Conservation (phyloP, 352 stramenopile genomes). For the Phytopythium chamaehyphon region DNA sequence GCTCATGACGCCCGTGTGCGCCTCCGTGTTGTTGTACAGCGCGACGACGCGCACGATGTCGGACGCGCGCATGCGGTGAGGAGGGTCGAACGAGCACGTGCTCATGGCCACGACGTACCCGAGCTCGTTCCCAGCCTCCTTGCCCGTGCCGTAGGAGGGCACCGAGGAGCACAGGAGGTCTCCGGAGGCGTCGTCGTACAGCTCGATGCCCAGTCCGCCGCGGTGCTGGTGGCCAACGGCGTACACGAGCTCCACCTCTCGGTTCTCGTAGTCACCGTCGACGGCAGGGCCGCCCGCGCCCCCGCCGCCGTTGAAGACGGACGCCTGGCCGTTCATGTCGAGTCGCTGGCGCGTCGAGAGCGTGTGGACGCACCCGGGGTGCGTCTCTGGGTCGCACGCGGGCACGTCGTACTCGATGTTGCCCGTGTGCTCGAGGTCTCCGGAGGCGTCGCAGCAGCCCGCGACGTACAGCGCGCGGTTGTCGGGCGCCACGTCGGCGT, state of each 20-base stretch:
- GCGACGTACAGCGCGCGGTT: constrained; percentile 65
- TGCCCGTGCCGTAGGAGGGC: constrained; percentile 56
- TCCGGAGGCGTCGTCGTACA: constrained; percentile 67
- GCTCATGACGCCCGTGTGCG: constrained; percentile 76
- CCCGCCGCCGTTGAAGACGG: constrained; percentile 9
- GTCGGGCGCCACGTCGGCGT: constrained; percentile 45
- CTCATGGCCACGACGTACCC: constrained; percentile 72
- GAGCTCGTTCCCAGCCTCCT: constrained; percentile 57
- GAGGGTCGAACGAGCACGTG: constrained; percentile 72
- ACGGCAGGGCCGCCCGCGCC: neutral
- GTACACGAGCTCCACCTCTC: constrained; percentile 78
- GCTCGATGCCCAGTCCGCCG: constrained; percentile 59
- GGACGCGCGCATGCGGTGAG: constrained; percentile 59
- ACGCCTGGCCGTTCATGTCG: constrained; percentile 27
- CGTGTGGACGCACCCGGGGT: constrained; percentile 76
- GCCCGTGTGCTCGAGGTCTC: constrained; percentile 49
- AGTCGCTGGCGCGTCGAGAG: constrained; percentile 63
- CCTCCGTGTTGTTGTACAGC: constrained; percentile 77
- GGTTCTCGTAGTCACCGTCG: constrained; percentile 8
- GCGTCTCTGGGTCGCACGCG: constrained; percentile 48
- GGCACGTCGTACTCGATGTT: constrained; percentile 83
- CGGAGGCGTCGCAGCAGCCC: constrained; percentile 68
- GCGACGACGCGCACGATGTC: constrained; percentile 71
- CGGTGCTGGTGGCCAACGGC: constrained; percentile 77
- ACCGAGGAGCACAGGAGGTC: constrained; percentile 65